Base-by-base conservation (phyloP, 2,329 filamentous ascomycete species). In the Calonectria naviculata region DNA sequence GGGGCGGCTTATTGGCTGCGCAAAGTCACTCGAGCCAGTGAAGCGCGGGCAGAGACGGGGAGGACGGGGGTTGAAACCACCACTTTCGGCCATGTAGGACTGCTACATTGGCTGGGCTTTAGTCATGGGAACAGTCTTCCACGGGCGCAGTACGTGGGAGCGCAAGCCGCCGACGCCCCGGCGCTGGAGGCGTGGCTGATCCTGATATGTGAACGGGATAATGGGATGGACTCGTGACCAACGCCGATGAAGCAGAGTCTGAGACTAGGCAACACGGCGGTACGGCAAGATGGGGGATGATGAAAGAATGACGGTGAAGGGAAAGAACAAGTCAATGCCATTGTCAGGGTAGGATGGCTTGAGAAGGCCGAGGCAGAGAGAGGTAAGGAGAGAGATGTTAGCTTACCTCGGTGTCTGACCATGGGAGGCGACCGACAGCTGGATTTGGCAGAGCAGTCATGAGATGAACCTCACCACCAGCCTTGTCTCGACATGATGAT, bases 71-170 rank as follows among this genome's bases (percentile, higher is more conserved):
- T 58, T 3, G 5, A 44, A 61, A 67, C 44, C 31, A 75, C 63
- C 70, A 72, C 65, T 65, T 17, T 29, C 26, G 41, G 46, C 38
- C 41, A 36, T 67, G 70, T 70, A 74, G 52, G 61, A 75, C 71
- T 74, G 34, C 62, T 66, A 72, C 68, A 60, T 71, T 44, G 68
- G 65, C 70, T 58, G 56, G 65, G n/a, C 46, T 69, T 78, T 78
- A 78, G 77, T 78, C 76, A 78, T 78, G 70, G 46, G 70, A 75
- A 76, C 67, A 38, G 13, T 58, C 63, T 49, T 64, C 31, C 73
- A 71, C 65, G 46, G 61, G 64, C 24, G 46, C 49, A 67, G 34
- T 54, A 70, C 73, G 75, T 74, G 75, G 75, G 56, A 61, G 71
- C 62, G 31, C 13, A 41, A 64, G 68, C 68, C 66, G 63, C 29